These are phyloP conservation scores for Tricholoma terreum DNA, from an alignment of 768 basidiomycete species.

Conservation along the genomic window DNA sequence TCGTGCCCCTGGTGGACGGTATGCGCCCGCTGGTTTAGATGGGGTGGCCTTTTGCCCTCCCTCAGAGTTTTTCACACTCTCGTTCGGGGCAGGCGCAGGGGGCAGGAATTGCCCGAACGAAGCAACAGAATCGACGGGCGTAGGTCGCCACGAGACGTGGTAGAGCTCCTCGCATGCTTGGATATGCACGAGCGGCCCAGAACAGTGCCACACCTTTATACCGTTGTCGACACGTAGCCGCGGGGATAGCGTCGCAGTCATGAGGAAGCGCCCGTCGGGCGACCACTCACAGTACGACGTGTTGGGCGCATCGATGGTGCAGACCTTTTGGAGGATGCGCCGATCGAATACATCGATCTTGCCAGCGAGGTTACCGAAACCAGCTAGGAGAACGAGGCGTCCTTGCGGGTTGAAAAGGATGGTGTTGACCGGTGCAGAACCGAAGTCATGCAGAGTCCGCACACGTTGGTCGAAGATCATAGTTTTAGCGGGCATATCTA, in stretches of 20 bases:
- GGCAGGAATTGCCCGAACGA: slow-evolving; percentile 69
- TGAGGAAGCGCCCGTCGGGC: slow-evolving; percentile 85
- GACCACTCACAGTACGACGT: slow-evolving; percentile 96
- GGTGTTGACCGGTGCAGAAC: slow-evolving; percentile 85
- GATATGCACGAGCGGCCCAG: slow-evolving; percentile 81
- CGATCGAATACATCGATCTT: slow-evolving; percentile 92
- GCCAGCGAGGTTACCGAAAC: slow-evolving; percentile 96
- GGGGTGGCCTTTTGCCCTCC: slow-evolving; percentile 52
- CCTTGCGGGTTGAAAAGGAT: slow-evolving; percentile 94
- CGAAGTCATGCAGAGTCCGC: slow-evolving; percentile 86
- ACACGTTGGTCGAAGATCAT: slow-evolving; percentile 91
- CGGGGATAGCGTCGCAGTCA: slow-evolving; percentile 95
- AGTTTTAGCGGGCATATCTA: slow-evolving; percentile 94
- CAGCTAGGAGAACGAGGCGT: slow-evolving; percentile 82
- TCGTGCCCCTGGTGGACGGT: slow-evolving; percentile 90
- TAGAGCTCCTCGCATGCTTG: slow-evolving; percentile 87
- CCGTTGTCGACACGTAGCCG: slow-evolving; percentile 96
- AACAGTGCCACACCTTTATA: slow-evolving; percentile 93
- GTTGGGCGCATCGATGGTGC: slow-evolving; percentile 87
- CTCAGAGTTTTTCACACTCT: slow-evolving; percentile 49
- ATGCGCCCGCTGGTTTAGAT: slow-evolving; percentile 78
- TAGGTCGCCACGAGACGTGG: slow-evolving; percentile 82
- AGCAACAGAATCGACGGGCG: slow-evolving; percentile 59
- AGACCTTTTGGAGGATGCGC: slow-evolving; percentile 71
- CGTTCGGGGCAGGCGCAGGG: slow-evolving; percentile 60